Evolutionary conservation across 2,329 filamentous ascomycete species (phyloP), one percentile per base, ranked within the genome.

Genomic region (Phyllachora maydis): DNA sequence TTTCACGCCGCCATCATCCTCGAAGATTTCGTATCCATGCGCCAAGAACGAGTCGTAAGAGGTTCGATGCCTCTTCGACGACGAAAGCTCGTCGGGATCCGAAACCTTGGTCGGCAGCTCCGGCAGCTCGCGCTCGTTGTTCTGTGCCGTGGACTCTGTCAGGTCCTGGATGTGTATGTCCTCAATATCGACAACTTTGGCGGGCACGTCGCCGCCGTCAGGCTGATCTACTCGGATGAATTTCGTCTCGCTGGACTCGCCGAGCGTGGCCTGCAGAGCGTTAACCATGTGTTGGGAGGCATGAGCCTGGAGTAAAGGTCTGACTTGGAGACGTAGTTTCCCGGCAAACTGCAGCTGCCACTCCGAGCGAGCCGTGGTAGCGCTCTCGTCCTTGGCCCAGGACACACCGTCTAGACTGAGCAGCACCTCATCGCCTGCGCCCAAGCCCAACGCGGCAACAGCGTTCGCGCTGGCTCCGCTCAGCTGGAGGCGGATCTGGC

Each of bases 401-500:
- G 59, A 50, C 4, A 57, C 75, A 3, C 78, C 77, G 18, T 65
- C 58, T 30, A 95, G 51, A 30, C 63, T 58, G 32, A 95, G 42
- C 4, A 63, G 46, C 15, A 93, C 50, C 32, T 67, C 63, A 45
- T 93, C 83, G 10, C 81, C 79, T 33, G 81, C 85, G 2, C 74
- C 72, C 13, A 92, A 49, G 8, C 61, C 65, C 8, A 63, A 64
- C 23, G 63, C 59, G 6, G 70, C 65, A 18, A 90, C 56, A 11
- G 63, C 64, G 35, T 67, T 67, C 10, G 79, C 85, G 32, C 69
- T 67, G 4, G 65, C 50, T 6, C 73, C 77, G 15, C 59, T 56
- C 35, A 93, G 81, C 19, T 72, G 65, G 23, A 82, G 64, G 27
- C 82, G 72, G 12, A 92, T 67, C 46, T 92, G 81, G 8, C 85